Evolutionary conservation across 345 rosid genomes (phyloP), one percentile per base, ranked within the genome.

Genomic region (Raphanus raphanistrum): DNA sequence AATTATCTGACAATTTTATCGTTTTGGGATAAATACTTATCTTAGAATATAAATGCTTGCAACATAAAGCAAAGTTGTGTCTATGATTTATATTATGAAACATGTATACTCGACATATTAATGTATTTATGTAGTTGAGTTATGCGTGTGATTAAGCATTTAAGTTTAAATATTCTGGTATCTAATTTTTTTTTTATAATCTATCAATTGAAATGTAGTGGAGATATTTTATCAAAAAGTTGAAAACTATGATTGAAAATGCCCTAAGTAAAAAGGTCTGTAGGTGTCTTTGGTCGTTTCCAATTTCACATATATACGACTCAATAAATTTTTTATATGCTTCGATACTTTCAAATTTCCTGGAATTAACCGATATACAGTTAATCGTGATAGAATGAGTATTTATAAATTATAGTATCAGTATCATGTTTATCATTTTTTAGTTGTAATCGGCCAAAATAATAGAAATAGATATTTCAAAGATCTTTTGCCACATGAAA

Each of bases 401-500:
- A 5, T n/a, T 15, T 50, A 15, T 50, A 50, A n/a, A 50, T 50
- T 25, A 57, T 8, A 57, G 25, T 58, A 68, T 52, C 12, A 62
- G 55, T 26, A 60, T n/a, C 50, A 5, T 61, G 50, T 62, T 70
- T 71, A 10, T 63, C 7, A 43, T 66, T 72, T 66, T 72, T 66
- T 15, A 21, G 45, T 58, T 45, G 29, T 33, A 59, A 48, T 66
- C 33, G 36, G 63, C 63, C 6, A 72, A 66, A 45, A 60, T 66
- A 26, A 25, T 1, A 59, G 8, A 35, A 48, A 60, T 15, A 65
- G 31, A 79, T 66, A 65, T 36, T 66, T 74, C 48, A 63, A 55
- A 79, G 65, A 68, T 79, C 59, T n/a, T 43, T 31, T 71, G 63
- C 11, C 71, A 69, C 79, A 79, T 70, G 71, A 79, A 69, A 27